phyloP scores from a whole-genome alignment of 768 basidiomycete species.

The Suillus alpinus region DNA sequence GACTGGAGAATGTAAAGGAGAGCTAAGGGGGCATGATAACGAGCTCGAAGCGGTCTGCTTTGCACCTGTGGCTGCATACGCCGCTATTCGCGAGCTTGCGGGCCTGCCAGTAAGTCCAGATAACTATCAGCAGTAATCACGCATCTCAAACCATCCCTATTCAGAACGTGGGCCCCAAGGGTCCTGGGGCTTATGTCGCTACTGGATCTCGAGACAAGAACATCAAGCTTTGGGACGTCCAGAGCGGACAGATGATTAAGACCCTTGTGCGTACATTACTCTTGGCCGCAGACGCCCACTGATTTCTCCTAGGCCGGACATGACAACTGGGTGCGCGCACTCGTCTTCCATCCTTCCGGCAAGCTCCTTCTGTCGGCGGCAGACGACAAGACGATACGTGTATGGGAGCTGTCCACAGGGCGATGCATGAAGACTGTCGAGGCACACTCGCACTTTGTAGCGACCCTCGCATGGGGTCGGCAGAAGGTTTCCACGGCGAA shows the following conservation, averaged over 20 bases:
- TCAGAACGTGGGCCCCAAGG: constrained; percentile 54
- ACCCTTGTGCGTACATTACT: constrained; percentile 53
- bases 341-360: constrained; percentile 88
- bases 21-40: constrained; percentile 85
- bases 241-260: constrained; percentile 76
- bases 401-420: constrained; percentile 87
- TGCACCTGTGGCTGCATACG: constrained; percentile 72
- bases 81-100: constrained; percentile 73
- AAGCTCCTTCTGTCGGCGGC: constrained; percentile 89
- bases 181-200: constrained; percentile 58
- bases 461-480: constrained; percentile 79
- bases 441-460: constrained; percentile 83
- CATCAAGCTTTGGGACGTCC: constrained; percentile 88
- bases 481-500: constrained; percentile 42
- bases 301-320: constrained; percentile 57
- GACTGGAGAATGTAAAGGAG: constrained; percentile 74
- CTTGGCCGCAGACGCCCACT: constrained; percentile 6
- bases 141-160: background rate
- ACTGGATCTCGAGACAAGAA: constrained; percentile 90
- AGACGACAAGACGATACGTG: constrained; percentile 87
- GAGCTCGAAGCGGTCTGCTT: constrained; percentile 81
- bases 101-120: constrained; percentile 56
- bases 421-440: constrained; percentile 85
- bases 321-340: constrained; percentile 87
- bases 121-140: constrained; percentile 5